Conservation (phyloP, 108 stramenopile species). For the Skeletonema menzelii region DNA sequence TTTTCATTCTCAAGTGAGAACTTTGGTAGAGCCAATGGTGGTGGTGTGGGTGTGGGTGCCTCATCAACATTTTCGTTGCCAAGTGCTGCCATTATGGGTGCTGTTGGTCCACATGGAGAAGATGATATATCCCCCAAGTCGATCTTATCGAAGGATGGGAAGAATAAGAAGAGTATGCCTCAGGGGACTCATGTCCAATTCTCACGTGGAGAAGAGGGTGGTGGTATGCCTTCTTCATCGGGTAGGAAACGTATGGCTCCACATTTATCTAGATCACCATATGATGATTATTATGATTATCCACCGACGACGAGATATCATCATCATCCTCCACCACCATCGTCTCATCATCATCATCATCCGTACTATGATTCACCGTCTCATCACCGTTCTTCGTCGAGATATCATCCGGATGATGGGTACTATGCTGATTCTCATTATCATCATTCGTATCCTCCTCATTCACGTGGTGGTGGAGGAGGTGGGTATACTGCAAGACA, state of each 20-base stretch:
- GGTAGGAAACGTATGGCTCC: background rate
- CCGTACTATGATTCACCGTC: background rate
- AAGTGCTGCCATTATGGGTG: background rate
- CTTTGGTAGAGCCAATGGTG: background rate
- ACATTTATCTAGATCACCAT: background rate
- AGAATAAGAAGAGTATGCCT: background rate
- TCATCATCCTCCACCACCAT: background rate
- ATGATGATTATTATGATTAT: background rate
- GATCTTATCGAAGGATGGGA: background rate
- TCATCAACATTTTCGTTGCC: background rate
- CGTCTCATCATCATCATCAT: background rate
- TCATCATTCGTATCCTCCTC: background rate
- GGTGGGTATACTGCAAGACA: background rate
- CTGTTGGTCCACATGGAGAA: background rate
- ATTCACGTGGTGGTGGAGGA: background rate
- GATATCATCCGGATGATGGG: background rate
- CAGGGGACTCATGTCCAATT: background rate
- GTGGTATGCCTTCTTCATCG: background rate
- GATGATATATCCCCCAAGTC: background rate
- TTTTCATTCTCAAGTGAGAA: background rate
- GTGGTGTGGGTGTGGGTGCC: too few relatives aligned
- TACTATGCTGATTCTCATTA: background rate
- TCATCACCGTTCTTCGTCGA: background rate
- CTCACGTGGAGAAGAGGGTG: background rate
- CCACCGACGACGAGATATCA: background rate